Conservation (phyloP, 2,329 filamentous ascomycete genomes). For the Sclerotinia trifoliorum region DNA sequence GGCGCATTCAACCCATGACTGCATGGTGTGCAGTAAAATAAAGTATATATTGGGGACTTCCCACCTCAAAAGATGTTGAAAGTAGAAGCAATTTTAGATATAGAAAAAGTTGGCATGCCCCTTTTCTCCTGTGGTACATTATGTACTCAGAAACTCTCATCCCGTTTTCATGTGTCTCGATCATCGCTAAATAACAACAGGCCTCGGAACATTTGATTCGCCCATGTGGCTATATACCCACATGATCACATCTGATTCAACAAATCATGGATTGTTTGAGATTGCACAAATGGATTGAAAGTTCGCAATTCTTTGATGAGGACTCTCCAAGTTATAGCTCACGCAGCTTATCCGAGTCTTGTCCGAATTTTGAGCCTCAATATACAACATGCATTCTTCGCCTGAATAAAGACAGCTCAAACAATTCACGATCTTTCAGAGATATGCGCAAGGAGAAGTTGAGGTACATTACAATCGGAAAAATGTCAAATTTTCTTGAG, state of each 20-base stretch:
- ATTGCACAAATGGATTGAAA: slow-evolving; percentile 1
- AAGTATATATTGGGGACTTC: slow-evolving; percentile 30
- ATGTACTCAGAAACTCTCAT: slow-evolving; percentile 1
- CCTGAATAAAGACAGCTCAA: background rate
- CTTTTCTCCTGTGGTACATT: slow-evolving; percentile 4
- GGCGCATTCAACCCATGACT: slow-evolving; percentile 27
- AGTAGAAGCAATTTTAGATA: slow-evolving; percentile 7
- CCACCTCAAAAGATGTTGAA: slow-evolving; percentile 22
- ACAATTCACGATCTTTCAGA: background rate
- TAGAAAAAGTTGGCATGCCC: background rate
- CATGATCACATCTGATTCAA: slow-evolving; percentile 19
- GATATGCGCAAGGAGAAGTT: background rate
- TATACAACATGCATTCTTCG: background rate
- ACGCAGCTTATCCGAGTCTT: background rate
- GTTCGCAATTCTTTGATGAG: background rate
- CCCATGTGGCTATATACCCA: slow-evolving; percentile 27
- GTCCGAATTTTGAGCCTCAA: slow-evolving; percentile 19
- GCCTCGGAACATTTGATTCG: slow-evolving; percentile 31
- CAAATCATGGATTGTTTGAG: slow-evolving; percentile 26
- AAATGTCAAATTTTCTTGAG: background rate
- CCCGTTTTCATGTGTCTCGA: slow-evolving; percentile 24
- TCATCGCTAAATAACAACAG: slow-evolving; percentile 34
- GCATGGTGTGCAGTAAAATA: slow-evolving; percentile 15
- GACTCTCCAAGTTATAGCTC: slow-evolving; percentile 18
- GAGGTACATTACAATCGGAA: background rate